phyloP scores from a whole-genome alignment of 352 stramenopile genomes.

The Pythium aquatile region DNA sequence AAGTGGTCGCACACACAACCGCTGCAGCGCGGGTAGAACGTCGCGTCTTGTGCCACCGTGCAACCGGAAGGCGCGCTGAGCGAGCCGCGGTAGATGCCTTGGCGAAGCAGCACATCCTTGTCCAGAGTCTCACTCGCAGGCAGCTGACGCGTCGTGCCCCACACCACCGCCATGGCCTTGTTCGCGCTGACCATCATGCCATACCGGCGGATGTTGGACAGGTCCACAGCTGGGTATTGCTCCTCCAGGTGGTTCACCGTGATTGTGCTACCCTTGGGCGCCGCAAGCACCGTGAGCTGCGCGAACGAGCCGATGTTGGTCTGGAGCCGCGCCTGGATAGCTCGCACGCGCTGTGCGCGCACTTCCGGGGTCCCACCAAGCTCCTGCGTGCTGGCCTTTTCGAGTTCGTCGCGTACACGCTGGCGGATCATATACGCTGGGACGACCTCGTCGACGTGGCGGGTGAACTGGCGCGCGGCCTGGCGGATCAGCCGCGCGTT shows the following conservation, averaged over 20 bases:
- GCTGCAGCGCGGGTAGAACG: conserved; percentile 11
- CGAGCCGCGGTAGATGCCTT: conserved; percentile 19
- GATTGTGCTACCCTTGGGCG: not conserved
- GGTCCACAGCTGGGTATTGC: conserved; percentile 8
- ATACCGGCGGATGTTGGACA: conserved; percentile 10
- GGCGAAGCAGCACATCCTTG: conserved; percentile 15
- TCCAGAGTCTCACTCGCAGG: conserved; percentile 1
- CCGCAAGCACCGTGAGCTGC: conserved; percentile 6
- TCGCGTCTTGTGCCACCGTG: conserved; percentile 6
- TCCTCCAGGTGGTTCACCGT: conserved; percentile 6
- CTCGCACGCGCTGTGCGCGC: not conserved
- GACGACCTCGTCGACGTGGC: conserved; percentile 16
- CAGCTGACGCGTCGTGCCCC: conserved; percentile 11
- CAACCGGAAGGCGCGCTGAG: not conserved
- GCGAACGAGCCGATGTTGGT: conserved; percentile 9
- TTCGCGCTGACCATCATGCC: conserved; percentile 14
- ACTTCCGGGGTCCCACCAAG: not conserved
- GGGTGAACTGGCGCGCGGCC: conserved; percentile 11
- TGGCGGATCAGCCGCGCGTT: conserved; percentile 14
- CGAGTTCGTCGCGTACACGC: conserved; percentile 5
- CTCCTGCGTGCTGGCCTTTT: conserved; percentile 14
- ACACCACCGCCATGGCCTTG: conserved; percentile 8
- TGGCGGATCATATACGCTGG: conserved; percentile 19
- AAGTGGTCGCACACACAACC: conserved; percentile 17
- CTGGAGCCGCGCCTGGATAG: conserved; percentile 8